A percentile compares a stretch with the other conserved stretches of the same genome.
phyloP scores from a whole-genome alignment of 2,329 filamentous ascomycete genomes.

The Ophiocordyceps sinensis region DNA sequence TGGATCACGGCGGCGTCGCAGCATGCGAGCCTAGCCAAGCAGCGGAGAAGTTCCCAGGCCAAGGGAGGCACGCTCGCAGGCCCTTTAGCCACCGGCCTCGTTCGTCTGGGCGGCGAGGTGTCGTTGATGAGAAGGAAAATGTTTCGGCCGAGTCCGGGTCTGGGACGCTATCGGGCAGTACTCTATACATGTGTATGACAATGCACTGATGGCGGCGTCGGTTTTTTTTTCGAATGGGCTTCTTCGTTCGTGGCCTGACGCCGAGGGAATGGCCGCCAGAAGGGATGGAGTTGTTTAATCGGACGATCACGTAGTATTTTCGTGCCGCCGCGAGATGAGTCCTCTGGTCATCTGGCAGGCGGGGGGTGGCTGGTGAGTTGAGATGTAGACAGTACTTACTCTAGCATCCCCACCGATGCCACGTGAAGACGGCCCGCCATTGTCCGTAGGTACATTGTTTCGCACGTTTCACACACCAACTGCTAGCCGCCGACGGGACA shows the following conservation, averaged over 20 bases:
- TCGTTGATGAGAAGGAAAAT: background rate
- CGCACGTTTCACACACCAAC: no score
- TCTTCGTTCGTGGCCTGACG: no score
- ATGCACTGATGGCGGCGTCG: no score
- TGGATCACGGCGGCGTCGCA: conserved; percentile 8
- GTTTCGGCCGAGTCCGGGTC: background rate
- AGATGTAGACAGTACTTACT: background rate
- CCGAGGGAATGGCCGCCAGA: background rate
- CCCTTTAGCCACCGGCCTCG: background rate
- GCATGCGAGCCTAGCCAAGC: conserved; percentile 4
- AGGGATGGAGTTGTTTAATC: background rate
- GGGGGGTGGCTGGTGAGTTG: background rate
- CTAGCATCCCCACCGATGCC: background rate
- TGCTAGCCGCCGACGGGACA: no score
- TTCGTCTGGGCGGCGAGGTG: background rate
- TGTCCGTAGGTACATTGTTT: no score
- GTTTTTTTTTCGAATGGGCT: no score
- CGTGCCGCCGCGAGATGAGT: conserved; percentile 1
- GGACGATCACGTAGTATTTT: conserved; percentile 6
- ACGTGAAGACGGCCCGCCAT: no score
- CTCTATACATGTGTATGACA: no score
- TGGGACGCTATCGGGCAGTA: background rate
- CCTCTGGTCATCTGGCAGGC: conserved; percentile 3
- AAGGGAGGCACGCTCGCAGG: background rate
- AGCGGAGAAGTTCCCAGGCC: background rate